Base-by-base conservation (phyloP, 108 stramenopile species). In the Skeletonema marinoi region DNA sequence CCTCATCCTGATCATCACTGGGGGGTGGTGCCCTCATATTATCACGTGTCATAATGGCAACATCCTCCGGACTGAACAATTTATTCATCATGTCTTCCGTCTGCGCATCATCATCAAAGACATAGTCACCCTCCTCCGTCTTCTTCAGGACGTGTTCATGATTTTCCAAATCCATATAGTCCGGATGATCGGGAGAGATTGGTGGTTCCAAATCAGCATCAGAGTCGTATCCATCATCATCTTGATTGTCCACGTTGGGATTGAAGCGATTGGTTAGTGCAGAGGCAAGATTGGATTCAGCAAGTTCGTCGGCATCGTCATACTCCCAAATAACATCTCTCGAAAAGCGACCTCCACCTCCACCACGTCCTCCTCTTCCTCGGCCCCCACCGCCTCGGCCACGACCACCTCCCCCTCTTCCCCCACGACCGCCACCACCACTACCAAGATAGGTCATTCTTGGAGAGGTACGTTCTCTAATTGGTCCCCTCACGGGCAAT, bases 131-230 rank as follows among this genome's bases (percentile, higher is more conserved):
- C 4, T 51, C 70, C 7, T 64, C 74, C 17, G 62, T 66, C 64
- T 81, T 81, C 5, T 58, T 68, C n/a, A 56, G 0, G 31, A 75
- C 74, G 58, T 75, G 80, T 36, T 81, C 80, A 66, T 81, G 80
- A 64, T 75, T 81, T 10, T 81, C 80, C 39, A 81, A 42, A 67
- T 81, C 80, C 68, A 81, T 81, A 31, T 60, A 81, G 25, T 81
- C 80, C 0, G 80, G 80, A 66, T 81, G 63, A 19, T 81, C 70
- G 0, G 58, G 46, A 31, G 58, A 21, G 61, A 75, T 42, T 17
- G 67, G 21, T 13, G 76, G 72, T 38, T 77, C 76, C 59, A 83
- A 67, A 60, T 83, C 82, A 8, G 71, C 82, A 69, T 83, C 82
- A 6, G 74, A 75, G 50, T 83, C 76, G 50, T 83, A 83, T 29